phyloP scores from a whole-genome alignment of 257 asterid species.

The Primulina eburnea region DNA sequence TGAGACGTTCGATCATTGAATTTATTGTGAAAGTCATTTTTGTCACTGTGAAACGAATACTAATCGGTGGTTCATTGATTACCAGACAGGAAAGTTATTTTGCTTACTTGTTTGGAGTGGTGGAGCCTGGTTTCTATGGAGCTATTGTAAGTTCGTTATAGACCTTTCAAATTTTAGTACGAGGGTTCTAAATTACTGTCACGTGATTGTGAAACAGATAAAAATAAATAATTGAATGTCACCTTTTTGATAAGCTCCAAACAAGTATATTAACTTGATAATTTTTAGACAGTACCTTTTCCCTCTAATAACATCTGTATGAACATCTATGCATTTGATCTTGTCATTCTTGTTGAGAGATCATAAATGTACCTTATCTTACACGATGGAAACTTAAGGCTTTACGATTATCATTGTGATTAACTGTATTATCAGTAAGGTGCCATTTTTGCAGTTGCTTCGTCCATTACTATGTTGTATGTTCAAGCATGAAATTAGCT shows the following conservation, averaged over 20 bases:
- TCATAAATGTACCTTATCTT: neutral
- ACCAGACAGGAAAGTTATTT: constrained; percentile 96
- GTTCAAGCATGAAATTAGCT: constrained; percentile 18
- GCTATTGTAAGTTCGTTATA: constrained; percentile 69
- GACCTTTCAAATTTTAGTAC: constrained; percentile 4
- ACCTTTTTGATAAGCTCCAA: constrained; percentile 14
- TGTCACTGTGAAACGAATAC: constrained; percentile 16
- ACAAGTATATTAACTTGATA: constrained; percentile 6
- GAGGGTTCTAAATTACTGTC: constrained; percentile 13
- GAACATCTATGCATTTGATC: neutral
- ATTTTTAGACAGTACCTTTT: neutral
- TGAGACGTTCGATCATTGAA: too few species aligned
- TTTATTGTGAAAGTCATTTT: too few species aligned
- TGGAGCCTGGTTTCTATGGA: constrained; percentile 93
- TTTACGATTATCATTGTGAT: constrained; percentile 11
- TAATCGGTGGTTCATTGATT: constrained; percentile 23
- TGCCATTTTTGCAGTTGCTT: constrained; percentile 4
- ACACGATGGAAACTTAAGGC: neutral
- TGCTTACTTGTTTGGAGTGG: constrained; percentile 94
- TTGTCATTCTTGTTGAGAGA: constrained; percentile 4
- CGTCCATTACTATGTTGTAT: constrained; percentile 8
- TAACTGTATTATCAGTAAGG: constrained; percentile 8
- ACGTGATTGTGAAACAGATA: constrained; percentile 1
- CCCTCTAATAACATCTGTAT: neutral
- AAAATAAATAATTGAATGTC: neutral